Evolutionary conservation across 106 monocot species (phyloP), one percentile per base, ranked within the genome.

Genomic region (Acanthochlamys bracteata): DNA sequence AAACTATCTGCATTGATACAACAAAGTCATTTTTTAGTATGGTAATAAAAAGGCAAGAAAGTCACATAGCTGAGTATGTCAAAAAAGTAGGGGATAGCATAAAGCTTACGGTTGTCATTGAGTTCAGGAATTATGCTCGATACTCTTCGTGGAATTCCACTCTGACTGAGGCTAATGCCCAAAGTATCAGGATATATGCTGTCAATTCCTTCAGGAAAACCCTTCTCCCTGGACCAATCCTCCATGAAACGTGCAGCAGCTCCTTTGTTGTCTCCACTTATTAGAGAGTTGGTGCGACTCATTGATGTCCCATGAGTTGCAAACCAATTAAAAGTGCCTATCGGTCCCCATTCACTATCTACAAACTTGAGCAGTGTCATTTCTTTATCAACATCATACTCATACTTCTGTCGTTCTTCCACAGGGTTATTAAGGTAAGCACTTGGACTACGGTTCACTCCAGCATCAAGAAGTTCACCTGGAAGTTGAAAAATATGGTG

Each of bases 221-320:
- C 39, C 20, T 63, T 25, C 51, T 75, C 33, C 13, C 63, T 7
- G 43, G 24, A 68, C 53, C 54, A 64, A 53, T 75, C 75, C 55
- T 75, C 75, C 27, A 75, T 62, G 46, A 75, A 55, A 11, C 75
- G 43, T 17, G 75, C 69, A 16, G 75, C 75, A n/a, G 63, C 63
- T n/a, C 75, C 75, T 23, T 75, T 75, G 63, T 75, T 75, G 46
- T 75, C 75, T 10, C 75, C 75, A 55, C 75, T 69, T 25, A 75
- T 69, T 13, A 75, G 55, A 0, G 42, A 33, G 56, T 75, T 75
- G 10, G 54, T 58, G 15, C 64, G 26, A 43, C 57, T 63, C 75
- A 75, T 75, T 19, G 75, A 75, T 55, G 75, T 75, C 19, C 75
- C 75, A 47, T 75, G 75, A 12, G 75, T 75, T 14, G 75, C 75